Base-by-base conservation (phyloP, 495 filamentous ascomycete species). In the Hypoxylon intermedium region DNA sequence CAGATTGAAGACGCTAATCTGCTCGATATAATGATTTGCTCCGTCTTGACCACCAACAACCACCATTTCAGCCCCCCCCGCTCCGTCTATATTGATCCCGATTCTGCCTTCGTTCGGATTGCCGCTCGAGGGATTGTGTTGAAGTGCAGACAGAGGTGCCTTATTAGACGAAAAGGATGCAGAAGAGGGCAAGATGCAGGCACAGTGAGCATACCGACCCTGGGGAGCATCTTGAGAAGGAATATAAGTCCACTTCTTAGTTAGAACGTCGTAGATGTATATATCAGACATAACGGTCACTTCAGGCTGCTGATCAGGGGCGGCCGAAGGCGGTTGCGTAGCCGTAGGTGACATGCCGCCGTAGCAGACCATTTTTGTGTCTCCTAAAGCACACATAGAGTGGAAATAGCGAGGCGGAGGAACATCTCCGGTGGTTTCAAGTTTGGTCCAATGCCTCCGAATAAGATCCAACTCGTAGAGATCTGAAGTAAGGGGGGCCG, bases 231-330 rank as follows among this genome's bases (percentile, higher is more conserved):
- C 90, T 43, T 82, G 77, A 0, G 90, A 86, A 9, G 88, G 83
- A 47, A 98, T 86, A 24, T 84, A 90, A 34, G 88, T 92, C 94
- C 94, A 98, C 26, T 84, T 87, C 61, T 82, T 87, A 0, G 89
- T 87, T 5, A 84, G 81, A n/a, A 94, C 90, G 70, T 98, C 94
- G 67, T 89, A 97, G 5, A 98, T 92, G 72, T 97, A 91, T 50
- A 98, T 93, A 78, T 98, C 94, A 6, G 92, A 95, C 92, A 98
- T 96, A 50, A 98, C 94, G 4, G 93, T 87, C 6, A 97, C 89
- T 71, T 97, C 94, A 20, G 90, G 86, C 60, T 94, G 91, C 20
- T 85, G 75, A 41, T 93, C 91, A 58, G 83, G 79, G 0, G 81
- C 74, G 46, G 77, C 65, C 52, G 70, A 43, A 67, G 72, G 70